Evolutionary conservation across 2,329 filamentous ascomycete species (phyloP).

Genomic region (Cladosporium sp.): DNA sequence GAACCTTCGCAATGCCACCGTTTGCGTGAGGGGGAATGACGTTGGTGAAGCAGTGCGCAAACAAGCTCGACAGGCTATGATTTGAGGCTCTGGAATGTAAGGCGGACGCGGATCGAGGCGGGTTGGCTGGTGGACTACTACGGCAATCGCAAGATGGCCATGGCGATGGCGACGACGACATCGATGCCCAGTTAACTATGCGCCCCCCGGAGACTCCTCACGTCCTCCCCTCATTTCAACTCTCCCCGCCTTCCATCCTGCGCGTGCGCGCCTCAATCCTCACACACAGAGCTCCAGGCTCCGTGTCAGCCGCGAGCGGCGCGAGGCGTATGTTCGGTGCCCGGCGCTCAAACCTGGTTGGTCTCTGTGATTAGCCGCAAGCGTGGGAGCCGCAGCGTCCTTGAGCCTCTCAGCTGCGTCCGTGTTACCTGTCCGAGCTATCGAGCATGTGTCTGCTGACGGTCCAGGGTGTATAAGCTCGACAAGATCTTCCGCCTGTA

Average conservation of each 20-base stretch:
- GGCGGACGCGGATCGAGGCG: not conserved
- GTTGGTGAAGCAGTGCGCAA: not conserved
- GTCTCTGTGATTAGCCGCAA: conserved; percentile 9
- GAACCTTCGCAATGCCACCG: conserved; percentile 5
- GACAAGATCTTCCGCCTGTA: not conserved
- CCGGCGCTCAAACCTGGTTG: conserved; percentile 4
- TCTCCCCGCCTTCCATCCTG: conserved; percentile 10
- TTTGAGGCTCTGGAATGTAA: conserved; percentile 9
- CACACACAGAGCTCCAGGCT: conserved; percentile 10
- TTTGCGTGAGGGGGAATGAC: conserved; percentile 1
- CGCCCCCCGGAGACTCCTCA: not conserved
- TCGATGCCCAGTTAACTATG: not conserved
- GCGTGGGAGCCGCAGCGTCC: conserved; percentile 6
- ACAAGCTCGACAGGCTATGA: not conserved
- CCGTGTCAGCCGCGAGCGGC: conserved; percentile 12
- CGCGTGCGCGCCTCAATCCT: conserved; percentile 14
- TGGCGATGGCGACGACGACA: not conserved
- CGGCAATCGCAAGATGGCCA: not conserved
- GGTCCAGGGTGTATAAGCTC: no score
- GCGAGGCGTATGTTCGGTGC: conserved; percentile 2
- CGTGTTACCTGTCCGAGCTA: not conserved
- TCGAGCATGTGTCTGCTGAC: conserved; percentile 12
- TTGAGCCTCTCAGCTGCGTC: conserved; percentile 10
- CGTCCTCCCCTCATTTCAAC: not conserved
- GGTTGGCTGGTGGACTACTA: not conserved